phyloP scores from a whole-genome alignment of 768 basidiomycete genomes.

The Tulasnella sp. region DNA sequence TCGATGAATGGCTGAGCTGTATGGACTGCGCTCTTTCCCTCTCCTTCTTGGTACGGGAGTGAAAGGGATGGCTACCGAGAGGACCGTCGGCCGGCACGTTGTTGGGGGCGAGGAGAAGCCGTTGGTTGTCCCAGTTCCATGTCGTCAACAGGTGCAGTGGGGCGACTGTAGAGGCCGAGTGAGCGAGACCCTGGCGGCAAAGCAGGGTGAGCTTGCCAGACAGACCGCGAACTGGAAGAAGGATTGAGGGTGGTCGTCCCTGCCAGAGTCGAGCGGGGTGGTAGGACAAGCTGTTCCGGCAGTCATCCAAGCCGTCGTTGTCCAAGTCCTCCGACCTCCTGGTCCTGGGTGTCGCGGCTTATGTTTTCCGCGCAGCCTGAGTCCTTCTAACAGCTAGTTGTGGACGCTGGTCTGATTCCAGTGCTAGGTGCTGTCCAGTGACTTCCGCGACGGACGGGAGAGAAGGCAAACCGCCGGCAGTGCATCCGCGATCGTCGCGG shows the following conservation, averaged over 20 bases:
- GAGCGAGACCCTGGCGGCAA: background rate
- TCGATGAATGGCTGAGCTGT: too few species aligned
- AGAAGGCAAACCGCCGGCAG: too few species aligned
- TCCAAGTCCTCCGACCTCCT: background rate
- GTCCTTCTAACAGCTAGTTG: too few species aligned
- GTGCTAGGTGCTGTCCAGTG: too few species aligned
- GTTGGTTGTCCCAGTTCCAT: background rate
- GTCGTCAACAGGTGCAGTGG: background rate
- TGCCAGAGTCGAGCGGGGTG: background rate
- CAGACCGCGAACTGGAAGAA: background rate
- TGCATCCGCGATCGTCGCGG: too few species aligned
- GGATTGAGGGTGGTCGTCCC: background rate
- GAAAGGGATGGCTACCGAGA: background rate
- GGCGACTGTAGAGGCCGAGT: background rate
- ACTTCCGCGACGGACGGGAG: too few species aligned
- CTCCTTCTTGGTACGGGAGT: background rate
- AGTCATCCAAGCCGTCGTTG: background rate
- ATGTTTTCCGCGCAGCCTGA: too few species aligned
- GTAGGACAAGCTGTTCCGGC: background rate
- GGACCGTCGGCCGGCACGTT: background rate
- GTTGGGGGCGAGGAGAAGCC: conserved; percentile 4
- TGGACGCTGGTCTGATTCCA: too few species aligned
- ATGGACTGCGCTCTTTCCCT: background rate
- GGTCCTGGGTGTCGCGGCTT: too few species aligned
- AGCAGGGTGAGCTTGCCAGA: background rate